Conservation (phyloP, 148 eudicot genomes). For the Rhododendron henanense region DNA sequence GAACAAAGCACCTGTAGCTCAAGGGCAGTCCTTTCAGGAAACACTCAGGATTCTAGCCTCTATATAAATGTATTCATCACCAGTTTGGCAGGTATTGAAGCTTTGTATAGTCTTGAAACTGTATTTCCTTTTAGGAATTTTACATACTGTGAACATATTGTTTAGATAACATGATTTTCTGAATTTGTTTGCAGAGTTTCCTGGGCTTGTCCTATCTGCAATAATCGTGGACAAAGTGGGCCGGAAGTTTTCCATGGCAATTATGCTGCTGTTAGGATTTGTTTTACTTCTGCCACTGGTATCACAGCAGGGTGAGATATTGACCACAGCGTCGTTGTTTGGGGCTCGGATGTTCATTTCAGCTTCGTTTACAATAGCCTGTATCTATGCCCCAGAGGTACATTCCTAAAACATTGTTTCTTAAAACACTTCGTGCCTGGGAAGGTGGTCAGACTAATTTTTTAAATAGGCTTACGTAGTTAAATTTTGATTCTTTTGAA, state of each 20-base stretch:
- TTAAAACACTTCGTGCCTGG: not conserved
- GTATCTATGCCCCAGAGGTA: constrained; percentile 44
- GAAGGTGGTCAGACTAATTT: not conserved
- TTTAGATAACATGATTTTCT: not conserved
- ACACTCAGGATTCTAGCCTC: constrained; percentile 21
- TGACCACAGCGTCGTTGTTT: constrained; percentile 27
- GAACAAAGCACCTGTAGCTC: constrained; percentile 19
- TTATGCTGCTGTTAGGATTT: constrained; percentile 21
- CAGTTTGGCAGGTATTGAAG: constrained; percentile 38
- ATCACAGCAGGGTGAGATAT: constrained; percentile 17
- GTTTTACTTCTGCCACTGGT: constrained; percentile 30
- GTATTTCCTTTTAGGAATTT: not conserved
- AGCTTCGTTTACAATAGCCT: constrained; percentile 21
- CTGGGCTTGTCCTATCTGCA: constrained; percentile 34
- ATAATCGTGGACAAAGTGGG: constrained; percentile 41
- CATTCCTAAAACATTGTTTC: not conserved
- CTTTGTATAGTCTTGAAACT: not conserved
- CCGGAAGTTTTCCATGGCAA: constrained; percentile 32
- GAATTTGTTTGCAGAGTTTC: constrained; percentile 30
- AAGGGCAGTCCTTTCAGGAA: not conserved
- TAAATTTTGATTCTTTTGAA: not conserved
- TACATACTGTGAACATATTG: not conserved
- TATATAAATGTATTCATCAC: constrained; percentile 34
- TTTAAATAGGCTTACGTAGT: not conserved
- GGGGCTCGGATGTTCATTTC: constrained; percentile 38